Percentiles rank a stretch among this genome's conserved stretches.
These are phyloP conservation scores for Microbotryum violaceum DNA, from an alignment of 1,284 basidiomycete genomes.

Conservation along the genomic window DNA sequence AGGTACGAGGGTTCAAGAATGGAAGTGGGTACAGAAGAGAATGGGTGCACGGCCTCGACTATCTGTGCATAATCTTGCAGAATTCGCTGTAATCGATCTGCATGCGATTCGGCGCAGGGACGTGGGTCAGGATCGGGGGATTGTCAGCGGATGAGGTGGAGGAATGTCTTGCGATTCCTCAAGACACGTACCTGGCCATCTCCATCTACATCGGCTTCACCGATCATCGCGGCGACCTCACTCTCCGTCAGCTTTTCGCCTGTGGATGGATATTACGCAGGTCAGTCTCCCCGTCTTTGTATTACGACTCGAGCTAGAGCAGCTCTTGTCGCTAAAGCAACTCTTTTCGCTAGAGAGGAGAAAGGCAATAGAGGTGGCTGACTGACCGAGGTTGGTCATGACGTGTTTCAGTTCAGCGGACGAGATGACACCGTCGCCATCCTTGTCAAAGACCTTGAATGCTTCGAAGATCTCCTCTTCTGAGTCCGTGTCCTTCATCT, in stretches of 20 bases:
- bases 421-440: conserved; percentile 52
- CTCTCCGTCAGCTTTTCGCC: conserved; percentile 80
- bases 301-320: not conserved
- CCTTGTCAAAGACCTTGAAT: conserved; percentile 62
- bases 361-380: not conserved
- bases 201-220: conserved; percentile 93
- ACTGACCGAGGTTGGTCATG: conserved; percentile 75
- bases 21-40: no score
- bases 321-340: no score
- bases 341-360: not conserved
- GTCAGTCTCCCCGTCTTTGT: not conserved
- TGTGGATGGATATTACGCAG: conserved; percentile 1
- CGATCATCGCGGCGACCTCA: conserved; percentile 98
- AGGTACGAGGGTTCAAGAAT: no score
- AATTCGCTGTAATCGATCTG: conserved; percentile 47
- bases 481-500: conserved; percentile 86
- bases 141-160: not conserved
- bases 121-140: not conserved
- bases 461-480: conserved; percentile 61
- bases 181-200: conserved; percentile 74
- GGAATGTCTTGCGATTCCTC: conserved; percentile 42
- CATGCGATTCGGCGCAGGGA: not conserved
- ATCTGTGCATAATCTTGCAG: conserved; percentile 47
- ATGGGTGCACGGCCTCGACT: not conserved
- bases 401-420: conserved; percentile 70